Conservation (phyloP, 768 basidiomycete species). For the Boletus rex-veris region DNA sequence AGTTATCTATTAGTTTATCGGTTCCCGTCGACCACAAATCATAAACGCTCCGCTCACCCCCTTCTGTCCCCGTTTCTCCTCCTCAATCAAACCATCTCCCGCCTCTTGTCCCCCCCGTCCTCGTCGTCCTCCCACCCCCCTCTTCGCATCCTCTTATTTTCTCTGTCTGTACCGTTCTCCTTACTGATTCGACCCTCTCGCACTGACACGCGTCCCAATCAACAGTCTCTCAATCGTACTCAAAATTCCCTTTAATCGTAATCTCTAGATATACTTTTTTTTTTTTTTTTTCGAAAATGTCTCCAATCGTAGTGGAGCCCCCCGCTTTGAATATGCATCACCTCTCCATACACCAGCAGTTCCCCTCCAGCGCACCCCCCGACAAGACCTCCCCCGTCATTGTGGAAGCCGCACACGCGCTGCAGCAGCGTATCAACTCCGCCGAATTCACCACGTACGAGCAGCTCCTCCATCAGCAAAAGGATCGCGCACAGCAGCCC, state of each 20-base stretch:
- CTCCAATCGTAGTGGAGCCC: slow-evolving; percentile 55
- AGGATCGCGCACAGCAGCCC: slow-evolving; percentile 27
- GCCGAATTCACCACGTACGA: slow-evolving; percentile 31
- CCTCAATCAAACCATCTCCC: slow-evolving; percentile 14
- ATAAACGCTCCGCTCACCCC: slow-evolving; percentile 27
- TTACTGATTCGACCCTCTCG: not conserved
- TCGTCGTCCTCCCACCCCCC: not conserved
- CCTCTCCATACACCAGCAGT: slow-evolving; percentile 49
- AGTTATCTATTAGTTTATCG: slow-evolving; percentile 39
- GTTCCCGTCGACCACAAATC: slow-evolving; percentile 36
- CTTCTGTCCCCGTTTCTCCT: slow-evolving; percentile 28
- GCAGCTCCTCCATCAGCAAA: slow-evolving; percentile 29
- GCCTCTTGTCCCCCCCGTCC: not conserved
- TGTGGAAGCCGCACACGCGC: slow-evolving; percentile 20
- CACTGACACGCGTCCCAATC: slow-evolving; percentile 14
- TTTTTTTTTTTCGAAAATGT: slow-evolving; percentile 38
- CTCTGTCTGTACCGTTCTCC: not conserved
- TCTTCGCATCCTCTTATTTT: not conserved
- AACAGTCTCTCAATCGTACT: slow-evolving; percentile 17
- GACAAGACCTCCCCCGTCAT: slow-evolving; percentile 29
- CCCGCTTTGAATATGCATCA: slow-evolving; percentile 51
- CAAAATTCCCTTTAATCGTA: slow-evolving; percentile 27
- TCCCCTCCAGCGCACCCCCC: slow-evolving; percentile 32
- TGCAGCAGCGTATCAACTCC: slow-evolving; percentile 30
- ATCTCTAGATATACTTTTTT: slow-evolving; percentile 29